Evolutionary conservation across 1,139 yeast species (phyloP), one percentile per base, ranked within the genome.

Genomic region (Arxiozyma telluris): DNA sequence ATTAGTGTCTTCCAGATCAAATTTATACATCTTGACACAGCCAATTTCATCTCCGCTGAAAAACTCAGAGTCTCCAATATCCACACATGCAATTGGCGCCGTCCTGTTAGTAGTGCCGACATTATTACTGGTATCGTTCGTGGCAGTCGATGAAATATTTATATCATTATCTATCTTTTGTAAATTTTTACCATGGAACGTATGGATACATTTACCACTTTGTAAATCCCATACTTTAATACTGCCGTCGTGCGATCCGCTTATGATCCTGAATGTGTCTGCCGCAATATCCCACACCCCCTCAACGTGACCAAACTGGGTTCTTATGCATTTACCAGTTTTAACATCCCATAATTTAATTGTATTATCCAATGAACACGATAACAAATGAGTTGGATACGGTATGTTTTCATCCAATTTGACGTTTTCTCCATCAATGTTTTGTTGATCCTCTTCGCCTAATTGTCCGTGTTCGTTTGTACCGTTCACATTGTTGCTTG

Each of bases 261-360:
- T 84, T 20, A 91, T 87, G 48, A 93, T 87, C 60, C 98, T 78
- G 76, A 93, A 93, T 47, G 93, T 90, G 72, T 93, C 98, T 0
- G 97, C 95, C 20, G 93, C 89, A 57, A 93, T 86, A 45, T 93
- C 88, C 97, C 98, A 91, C 21, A 93, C 96, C 21, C 98, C 98
- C 70, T 93, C 98, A 53, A 91, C 89, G 66, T 93, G 98, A 6
- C 98, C 98, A 72, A 91, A 91, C 68, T 93, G 91, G 0, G 98
- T 91, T 55, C 97, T 77, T 21, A 89, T 81, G 65, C 98, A 91
- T 68, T 82, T 81, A 4, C 97, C 97, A 0, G 94, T 81, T 58
- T 77, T 76, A 41, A 90, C 84, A 63, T 90, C 95, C 98, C 98
- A 93, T 50, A 93, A 72, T 68, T 91, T 90, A 66, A 93, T 89